Conservation (phyloP, 208 protist genomes). For the Porcisia hertigi region DNA sequence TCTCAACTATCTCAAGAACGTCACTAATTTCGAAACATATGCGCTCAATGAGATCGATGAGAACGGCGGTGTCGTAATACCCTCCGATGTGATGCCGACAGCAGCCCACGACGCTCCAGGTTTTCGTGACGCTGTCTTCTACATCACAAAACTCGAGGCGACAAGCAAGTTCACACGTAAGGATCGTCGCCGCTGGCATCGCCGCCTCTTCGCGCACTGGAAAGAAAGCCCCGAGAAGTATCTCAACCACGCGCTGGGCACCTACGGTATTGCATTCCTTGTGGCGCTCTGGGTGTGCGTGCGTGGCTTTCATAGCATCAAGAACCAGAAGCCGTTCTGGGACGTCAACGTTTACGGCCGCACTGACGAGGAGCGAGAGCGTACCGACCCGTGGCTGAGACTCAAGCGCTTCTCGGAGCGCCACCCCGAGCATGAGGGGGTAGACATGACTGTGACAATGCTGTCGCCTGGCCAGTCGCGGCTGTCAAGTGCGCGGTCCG, state of each 20-base stretch:
- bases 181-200: conserved; percentile 79
- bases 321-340: conserved; percentile 90
- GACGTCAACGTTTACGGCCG: conserved; percentile 80
- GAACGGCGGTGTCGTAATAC: conserved; percentile 83
- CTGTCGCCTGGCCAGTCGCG: conserved; percentile 82
- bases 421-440: conserved; percentile 83
- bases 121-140: conserved; percentile 78
- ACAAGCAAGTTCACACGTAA: conserved; percentile 85
- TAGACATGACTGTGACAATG: conserved; percentile 71
- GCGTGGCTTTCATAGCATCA: conserved; percentile 82
- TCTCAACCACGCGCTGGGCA: conserved; percentile 61
- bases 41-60: conserved; percentile 87
- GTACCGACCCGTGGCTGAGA: conserved; percentile 59
- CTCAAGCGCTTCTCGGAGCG: conserved; percentile 84
- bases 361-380: conserved; percentile 66
- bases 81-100: conserved; percentile 77
- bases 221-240: conserved; percentile 85
- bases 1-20: conserved; percentile 80
- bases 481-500: conserved; percentile 72
- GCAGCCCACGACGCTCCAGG: conserved; percentile 63
- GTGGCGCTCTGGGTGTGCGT: conserved; percentile 66
- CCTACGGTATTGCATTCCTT: conserved; percentile 66
- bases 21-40: conserved; percentile 91
- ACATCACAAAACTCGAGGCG: conserved; percentile 64
- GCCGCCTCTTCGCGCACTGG: conserved; percentile 79